phyloP scores from a whole-genome alignment of 1,284 basidiomycete genomes.

The Boletus hoseneyae region DNA sequence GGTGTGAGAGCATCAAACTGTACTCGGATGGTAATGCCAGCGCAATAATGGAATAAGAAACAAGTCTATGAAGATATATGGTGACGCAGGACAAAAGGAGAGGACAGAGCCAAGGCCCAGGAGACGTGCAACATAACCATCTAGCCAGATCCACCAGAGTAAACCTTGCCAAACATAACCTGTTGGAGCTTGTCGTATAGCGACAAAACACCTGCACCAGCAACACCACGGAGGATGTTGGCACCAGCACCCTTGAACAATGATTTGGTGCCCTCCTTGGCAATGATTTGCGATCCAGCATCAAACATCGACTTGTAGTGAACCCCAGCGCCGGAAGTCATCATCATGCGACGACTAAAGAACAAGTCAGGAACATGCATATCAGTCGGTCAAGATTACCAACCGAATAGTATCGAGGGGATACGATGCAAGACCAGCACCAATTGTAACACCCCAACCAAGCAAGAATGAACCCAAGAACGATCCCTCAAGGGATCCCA shows the following conservation, averaged over 20 bases:
- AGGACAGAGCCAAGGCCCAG: conserved; percentile 33
- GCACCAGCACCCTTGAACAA: conserved; percentile 97
- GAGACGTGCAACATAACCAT: conserved; percentile 8
- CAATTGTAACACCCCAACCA: conserved; percentile 93
- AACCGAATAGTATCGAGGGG: conserved; percentile 92
- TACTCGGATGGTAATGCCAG: conserved; percentile 22
- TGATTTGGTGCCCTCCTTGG: conserved; percentile 87
- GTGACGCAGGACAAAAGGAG: conserved; percentile 23
- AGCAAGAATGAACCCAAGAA: conserved; percentile 91
- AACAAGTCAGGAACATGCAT: conserved; percentile 9
- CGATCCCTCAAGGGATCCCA: conserved; percentile 83
- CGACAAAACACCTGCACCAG: conserved; percentile 95
- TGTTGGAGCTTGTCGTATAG: conserved; percentile 93
- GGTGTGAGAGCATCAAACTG: conserved; percentile 22
- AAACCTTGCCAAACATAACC: conserved; percentile 93
- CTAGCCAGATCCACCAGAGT: conserved; percentile 65
- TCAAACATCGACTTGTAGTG: conserved; percentile 95
- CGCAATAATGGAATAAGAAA: conserved; percentile 32
- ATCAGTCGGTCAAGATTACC: conserved; percentile 27
- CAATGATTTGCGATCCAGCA: conserved; percentile 78
- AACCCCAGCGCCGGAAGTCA: conserved; percentile 81
- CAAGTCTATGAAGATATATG: conserved; percentile 34
- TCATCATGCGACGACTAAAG: conserved; percentile 90
- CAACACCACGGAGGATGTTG: conserved; percentile 98
- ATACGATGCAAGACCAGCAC: conserved; percentile 94